A percentile compares a stretch with the other conserved stretches of the same genome.
Conservation (phyloP, 116 monocot genomes). For the Cymodocea nodosa region DNA sequence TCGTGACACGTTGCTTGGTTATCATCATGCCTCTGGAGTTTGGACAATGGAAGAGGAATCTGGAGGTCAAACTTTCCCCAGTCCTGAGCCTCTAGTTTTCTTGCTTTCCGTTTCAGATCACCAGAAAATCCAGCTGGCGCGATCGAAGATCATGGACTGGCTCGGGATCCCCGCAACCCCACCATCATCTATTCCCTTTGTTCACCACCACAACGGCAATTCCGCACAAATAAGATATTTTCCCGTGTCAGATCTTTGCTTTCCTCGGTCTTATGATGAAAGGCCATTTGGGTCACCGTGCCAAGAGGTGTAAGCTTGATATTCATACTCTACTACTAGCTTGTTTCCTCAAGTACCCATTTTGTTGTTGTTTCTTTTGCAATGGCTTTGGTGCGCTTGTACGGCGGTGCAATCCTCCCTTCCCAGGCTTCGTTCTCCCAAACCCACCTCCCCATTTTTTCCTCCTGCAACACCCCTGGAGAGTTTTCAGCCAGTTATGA, state of each 20-base stretch:
- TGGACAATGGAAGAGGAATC: too few species aligned
- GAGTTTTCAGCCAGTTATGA: background rate
- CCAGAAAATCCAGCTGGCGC: background rate
- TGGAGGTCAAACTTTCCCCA: too few species aligned
- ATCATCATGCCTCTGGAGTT: too few species aligned
- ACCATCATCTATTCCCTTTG: slow-evolving; percentile 4
- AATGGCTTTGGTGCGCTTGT: slow-evolving; percentile 20
- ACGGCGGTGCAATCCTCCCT: slow-evolving; percentile 9
- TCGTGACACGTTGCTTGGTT: too few species aligned
- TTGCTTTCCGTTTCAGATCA: background rate
- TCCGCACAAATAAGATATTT: background rate
- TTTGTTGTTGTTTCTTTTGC: background rate
- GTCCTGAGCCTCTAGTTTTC: too few species aligned
- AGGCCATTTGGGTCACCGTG: background rate
- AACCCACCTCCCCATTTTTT: slow-evolving; percentile 20
- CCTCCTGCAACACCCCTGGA: background rate
- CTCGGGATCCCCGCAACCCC: background rate
- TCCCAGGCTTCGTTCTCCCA: slow-evolving; percentile 15
- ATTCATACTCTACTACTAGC: background rate
- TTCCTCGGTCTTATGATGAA: background rate
- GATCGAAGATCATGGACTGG: slow-evolving; percentile 1
- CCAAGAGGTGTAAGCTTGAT: background rate
- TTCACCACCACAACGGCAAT: background rate
- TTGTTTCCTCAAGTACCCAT: background rate
- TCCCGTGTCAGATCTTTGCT: background rate